Evolutionary conservation across 1,139 yeast genomes (phyloP).

Genomic region (Yamadazyma taylorii): DNA sequence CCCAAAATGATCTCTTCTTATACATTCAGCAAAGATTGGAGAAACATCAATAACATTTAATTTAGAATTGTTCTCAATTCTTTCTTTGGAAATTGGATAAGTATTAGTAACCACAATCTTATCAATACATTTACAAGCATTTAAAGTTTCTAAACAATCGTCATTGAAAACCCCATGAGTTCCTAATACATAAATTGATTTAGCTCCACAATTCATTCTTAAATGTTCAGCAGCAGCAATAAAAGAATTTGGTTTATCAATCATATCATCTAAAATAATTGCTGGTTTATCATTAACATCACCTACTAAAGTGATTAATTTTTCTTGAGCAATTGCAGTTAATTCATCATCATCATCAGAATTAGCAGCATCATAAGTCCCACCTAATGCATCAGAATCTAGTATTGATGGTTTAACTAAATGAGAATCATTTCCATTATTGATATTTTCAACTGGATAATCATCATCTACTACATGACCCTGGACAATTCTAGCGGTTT

Average conservation of each 20-base stretch:
- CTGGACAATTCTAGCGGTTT: constrained; percentile 92
- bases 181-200: constrained; percentile 84
- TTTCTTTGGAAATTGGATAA: constrained; percentile 75
- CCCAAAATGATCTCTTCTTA: constrained; percentile 97
- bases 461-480: constrained; percentile 98
- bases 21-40: constrained; percentile 95
- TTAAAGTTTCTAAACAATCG: constrained; percentile 77
- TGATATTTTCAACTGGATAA: constrained; percentile 28
- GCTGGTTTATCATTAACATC: constrained; percentile 91
- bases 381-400: constrained; percentile 67
- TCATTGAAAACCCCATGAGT: constrained; percentile 95
- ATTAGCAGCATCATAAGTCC: constrained; percentile 72
- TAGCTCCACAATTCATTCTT: constrained; percentile 92
- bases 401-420: constrained; percentile 18
- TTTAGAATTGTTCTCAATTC: constrained; percentile 57
- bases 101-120: constrained; percentile 93
- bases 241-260: constrained; percentile 90
- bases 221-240: constrained; percentile 98
- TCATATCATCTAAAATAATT: constrained; percentile 92
- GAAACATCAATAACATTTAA: constrained; percentile 90
- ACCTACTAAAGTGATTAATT: constrained; percentile 93
- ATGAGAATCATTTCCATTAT: constrained; percentile 10
- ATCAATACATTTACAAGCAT: constrained; percentile 79
- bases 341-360: constrained; percentile 90
- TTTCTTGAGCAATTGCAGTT: constrained; percentile 66